These are phyloP conservation scores for Talaromyces sp. DNA, from an alignment of 2,329 filamentous ascomycete genomes.

Conservation along the genomic window DNA sequence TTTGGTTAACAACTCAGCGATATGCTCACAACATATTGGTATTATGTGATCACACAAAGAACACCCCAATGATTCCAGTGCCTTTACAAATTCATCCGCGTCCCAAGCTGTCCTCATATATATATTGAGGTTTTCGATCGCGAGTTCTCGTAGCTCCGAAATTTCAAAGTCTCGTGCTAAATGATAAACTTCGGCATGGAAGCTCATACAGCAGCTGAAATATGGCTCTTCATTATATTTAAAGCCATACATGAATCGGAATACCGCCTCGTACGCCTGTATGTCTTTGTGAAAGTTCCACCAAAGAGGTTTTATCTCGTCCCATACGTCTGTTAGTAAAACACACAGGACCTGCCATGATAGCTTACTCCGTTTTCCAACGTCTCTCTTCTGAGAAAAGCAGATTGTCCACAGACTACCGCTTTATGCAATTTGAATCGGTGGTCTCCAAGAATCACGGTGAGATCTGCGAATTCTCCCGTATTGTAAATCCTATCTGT, in stretches of 20 bases:
- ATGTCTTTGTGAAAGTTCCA: too few species aligned
- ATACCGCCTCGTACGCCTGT: neutral
- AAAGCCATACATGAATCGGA: neutral
- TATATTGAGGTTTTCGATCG: neutral
- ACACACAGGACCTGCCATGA: neutral
- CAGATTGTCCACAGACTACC: neutral
- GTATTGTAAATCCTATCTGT: neutral
- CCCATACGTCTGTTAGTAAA: neutral
- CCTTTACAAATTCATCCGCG: neutral
- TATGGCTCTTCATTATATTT: neutral
- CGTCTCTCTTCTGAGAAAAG: neutral
- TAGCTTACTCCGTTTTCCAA: neutral
- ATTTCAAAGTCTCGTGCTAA: neutral
- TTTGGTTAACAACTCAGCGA: neutral
- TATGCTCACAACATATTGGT: neutral
- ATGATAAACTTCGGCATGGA: neutral
- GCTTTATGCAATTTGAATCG: neutral
- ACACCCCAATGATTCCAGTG: rapidly evolving
- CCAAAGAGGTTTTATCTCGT: neutral
- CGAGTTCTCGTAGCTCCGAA: neutral
- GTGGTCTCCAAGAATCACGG: neutral
- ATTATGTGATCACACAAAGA: rapidly evolving
- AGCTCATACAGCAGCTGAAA: neutral
- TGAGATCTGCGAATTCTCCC: neutral
- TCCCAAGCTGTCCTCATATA: neutral